Evolutionary conservation across 2,329 filamentous ascomycete species (phyloP).

Genomic region (Monilinia polystroma): DNA sequence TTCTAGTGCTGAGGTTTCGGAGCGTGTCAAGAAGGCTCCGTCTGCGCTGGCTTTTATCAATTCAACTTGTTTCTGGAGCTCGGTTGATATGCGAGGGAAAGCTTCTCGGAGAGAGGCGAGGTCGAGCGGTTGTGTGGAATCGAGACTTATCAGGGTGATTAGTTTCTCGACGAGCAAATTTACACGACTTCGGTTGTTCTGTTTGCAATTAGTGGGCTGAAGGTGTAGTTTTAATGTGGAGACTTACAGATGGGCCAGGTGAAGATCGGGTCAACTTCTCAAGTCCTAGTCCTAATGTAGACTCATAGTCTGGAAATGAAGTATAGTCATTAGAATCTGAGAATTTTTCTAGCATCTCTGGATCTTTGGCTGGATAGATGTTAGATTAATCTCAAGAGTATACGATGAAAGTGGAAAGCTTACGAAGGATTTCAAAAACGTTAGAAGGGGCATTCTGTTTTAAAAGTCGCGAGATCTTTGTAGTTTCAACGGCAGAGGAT

Average conservation of each 20-base stretch:
- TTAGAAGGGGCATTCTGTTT: constrained; percentile 26
- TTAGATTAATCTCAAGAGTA: not conserved
- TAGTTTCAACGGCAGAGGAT: constrained; percentile 37
- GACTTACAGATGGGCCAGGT: constrained; percentile 35
- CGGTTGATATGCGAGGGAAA: not conserved
- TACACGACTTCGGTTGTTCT: constrained; percentile 31
- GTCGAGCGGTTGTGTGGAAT: constrained; percentile 1
- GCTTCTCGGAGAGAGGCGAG: not conserved
- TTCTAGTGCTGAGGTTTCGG: constrained; percentile 29
- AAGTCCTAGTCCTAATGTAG: constrained; percentile 29
- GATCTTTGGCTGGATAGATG: constrained; percentile 13
- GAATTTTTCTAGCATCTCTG: constrained; percentile 24
- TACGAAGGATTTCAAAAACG: constrained; percentile 37
- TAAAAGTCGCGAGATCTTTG: constrained; percentile 36
- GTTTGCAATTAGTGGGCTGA: constrained; percentile 24
- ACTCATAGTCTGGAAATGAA: constrained; percentile 40
- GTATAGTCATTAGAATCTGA: constrained; percentile 38
- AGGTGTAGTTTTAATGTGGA: not conserved
- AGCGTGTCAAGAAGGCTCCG: constrained; percentile 26
- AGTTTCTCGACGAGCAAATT: constrained; percentile 32
- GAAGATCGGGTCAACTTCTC: constrained; percentile 34
- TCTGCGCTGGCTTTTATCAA: not conserved
- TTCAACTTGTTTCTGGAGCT: constrained; percentile 8
- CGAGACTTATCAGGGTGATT: constrained; percentile 27
- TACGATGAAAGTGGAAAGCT: constrained; percentile 20